These are phyloP conservation scores for Proliferodiscus dingleyae DNA, from an alignment of 2,329 filamentous ascomycete species.

Conservation along the genomic window DNA sequence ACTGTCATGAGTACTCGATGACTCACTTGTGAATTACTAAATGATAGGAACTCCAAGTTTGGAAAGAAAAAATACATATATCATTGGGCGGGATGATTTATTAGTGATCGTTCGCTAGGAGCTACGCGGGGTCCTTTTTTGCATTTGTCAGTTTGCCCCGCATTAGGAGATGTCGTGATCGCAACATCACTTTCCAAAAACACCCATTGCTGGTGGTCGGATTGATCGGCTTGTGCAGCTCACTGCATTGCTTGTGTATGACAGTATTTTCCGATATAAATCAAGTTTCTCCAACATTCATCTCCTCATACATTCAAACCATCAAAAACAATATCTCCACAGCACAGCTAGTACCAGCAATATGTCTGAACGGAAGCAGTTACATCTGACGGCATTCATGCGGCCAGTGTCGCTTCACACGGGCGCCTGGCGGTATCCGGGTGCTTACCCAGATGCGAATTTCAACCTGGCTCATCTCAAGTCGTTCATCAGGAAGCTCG, in stretches of 20 bases:
- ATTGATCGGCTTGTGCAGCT: neutral
- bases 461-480: slow-evolving; percentile 58
- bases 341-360: neutral
- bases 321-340: neutral
- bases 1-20: too few relatives aligned
- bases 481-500: slow-evolving; percentile 52
- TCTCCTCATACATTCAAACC: neutral
- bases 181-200: neutral
- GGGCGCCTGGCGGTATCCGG: slow-evolving; percentile 57
- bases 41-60: too few relatives aligned
- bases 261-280: neutral
- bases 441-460: slow-evolving; percentile 55
- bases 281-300: neutral
- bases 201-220: too few relatives aligned
- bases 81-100: too few relatives aligned
- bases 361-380: slow-evolving; percentile 22
- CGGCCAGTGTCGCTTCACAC: slow-evolving; percentile 39
- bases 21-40: too few relatives aligned
- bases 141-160: neutral
- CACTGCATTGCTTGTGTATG: neutral
- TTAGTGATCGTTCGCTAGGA: too few relatives aligned
- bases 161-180: neutral
- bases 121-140: neutral
- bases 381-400: slow-evolving; percentile 56
- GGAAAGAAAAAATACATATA: too few relatives aligned